Conservation (phyloP, 2,329 filamentous ascomycete species). For the Aspergillus proliferans region DNA sequence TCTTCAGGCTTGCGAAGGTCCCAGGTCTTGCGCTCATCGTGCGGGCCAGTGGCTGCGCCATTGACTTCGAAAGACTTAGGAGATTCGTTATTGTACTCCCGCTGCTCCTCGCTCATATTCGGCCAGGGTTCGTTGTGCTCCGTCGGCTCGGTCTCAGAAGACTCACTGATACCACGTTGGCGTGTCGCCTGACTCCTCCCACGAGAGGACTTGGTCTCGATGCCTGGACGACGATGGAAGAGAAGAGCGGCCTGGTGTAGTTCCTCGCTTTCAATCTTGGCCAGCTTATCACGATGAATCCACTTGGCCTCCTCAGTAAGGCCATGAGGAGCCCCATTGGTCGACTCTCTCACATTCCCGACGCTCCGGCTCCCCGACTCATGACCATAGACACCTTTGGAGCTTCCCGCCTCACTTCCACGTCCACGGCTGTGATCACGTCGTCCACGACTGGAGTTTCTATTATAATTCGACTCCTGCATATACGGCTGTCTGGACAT, state of each 20-base stretch:
- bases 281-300: constrained; percentile 48
- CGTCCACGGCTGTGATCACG: constrained; percentile 27
- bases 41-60: constrained; percentile 31
- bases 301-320: constrained; percentile 35
- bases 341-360: constrained; percentile 18
- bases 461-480: constrained; percentile 22
- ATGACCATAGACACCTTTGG: constrained; percentile 31
- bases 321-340: constrained; percentile 14
- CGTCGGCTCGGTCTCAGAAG: constrained; percentile 15
- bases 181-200: constrained; percentile 34
- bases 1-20: constrained; percentile 74
- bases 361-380: constrained; percentile 19
- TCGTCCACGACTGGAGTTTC: constrained; percentile 25
- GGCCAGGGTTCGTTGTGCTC: constrained; percentile 33
- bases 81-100: constrained; percentile 20
- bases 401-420: constrained; percentile 34
- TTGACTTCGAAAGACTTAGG: constrained; percentile 31
- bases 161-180: constrained; percentile 23
- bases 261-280: constrained; percentile 46
- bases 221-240: constrained; percentile 33
- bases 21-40: constrained; percentile 52
- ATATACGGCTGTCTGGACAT: constrained; percentile 25
- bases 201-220: constrained; percentile 31
- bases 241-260: constrained; percentile 43
- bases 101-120: constrained; percentile 28